Conservation (phyloP, 495 filamentous ascomycete genomes). For the Rusavskia elegans region DNA sequence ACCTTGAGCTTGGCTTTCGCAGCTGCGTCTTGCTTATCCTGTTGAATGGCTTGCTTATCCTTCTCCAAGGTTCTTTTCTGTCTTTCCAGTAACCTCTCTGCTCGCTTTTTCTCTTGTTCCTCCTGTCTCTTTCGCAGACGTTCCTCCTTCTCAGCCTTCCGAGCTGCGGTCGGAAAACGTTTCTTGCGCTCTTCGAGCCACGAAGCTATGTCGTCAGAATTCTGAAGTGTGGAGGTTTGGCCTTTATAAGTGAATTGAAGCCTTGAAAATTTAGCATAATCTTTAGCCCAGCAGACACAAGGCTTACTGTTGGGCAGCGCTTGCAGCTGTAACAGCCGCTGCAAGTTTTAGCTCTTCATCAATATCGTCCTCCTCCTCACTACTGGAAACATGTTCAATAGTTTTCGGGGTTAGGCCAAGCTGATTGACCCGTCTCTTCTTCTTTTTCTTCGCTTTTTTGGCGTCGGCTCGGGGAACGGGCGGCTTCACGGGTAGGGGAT, state of each 20-base stretch:
- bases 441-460: conserved; percentile 45
- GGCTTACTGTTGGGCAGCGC: conserved; percentile 24
- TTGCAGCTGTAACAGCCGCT: conserved; percentile 18
- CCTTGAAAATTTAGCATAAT: conserved; percentile 1
- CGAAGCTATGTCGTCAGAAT: conserved; percentile 50
- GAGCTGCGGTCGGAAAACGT: conserved; percentile 59
- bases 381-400: conserved; percentile 55
- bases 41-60: conserved; percentile 5
- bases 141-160: conserved; percentile 30
- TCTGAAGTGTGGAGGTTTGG: conserved; percentile 28
- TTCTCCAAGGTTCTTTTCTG: neutral
- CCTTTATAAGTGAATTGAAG: conserved; percentile 30
- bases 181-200: conserved; percentile 72
- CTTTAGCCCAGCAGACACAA: neutral
- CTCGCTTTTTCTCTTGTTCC: conserved; percentile 11
- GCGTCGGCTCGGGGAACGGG: conserved; percentile 26
- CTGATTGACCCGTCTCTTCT: conserved; percentile 62
- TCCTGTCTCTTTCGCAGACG: conserved; percentile 17
- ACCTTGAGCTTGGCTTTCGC: conserved; percentile 32
- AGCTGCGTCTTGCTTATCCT: conserved; percentile 11
- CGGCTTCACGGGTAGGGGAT: conserved; percentile 40
- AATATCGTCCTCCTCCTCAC: conserved; percentile 47
- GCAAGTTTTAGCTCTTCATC: conserved; percentile 47
- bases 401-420: conserved; percentile 64
- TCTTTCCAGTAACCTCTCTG: neutral